A percentile compares a stretch with the other conserved stretches of the same genome.
Conservation (phyloP, 768 basidiomycete genomes). For the Amanita inopinata region DNA sequence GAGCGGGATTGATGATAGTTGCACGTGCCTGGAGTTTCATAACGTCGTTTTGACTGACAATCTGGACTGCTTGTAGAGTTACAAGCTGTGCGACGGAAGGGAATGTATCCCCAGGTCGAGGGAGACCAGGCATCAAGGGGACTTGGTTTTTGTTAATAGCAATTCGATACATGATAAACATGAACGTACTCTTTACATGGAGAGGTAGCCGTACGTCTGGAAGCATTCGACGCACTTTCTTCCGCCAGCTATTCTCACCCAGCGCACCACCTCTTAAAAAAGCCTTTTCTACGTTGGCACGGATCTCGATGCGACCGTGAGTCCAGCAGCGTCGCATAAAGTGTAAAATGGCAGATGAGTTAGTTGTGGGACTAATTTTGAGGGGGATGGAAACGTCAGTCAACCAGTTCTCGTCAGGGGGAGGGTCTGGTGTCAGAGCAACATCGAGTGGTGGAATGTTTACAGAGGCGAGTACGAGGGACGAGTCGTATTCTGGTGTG, state of each 20-base stretch:
- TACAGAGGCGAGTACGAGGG: constrained; percentile 36
- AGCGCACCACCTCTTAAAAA: constrained; percentile 42
- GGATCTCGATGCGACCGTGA: constrained; percentile 36
- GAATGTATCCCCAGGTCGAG: constrained; percentile 42
- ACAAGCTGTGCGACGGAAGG: constrained; percentile 52
- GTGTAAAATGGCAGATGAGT: constrained; percentile 34
- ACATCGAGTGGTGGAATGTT: constrained; percentile 40
- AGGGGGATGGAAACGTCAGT: constrained; percentile 42
- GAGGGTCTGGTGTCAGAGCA: constrained; percentile 44
- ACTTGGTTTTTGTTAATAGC: constrained; percentile 30
- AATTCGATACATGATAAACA: constrained; percentile 5
- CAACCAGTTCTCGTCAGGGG: constrained; percentile 47
- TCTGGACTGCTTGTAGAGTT: constrained; percentile 45
- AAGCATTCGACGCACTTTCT: constrained; percentile 27
- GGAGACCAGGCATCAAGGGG: constrained; percentile 56
- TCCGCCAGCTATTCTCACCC: constrained; percentile 38
- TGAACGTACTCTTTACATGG: constrained; percentile 41
- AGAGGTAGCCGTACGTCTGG: constrained; percentile 36
- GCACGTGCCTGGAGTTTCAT: constrained; percentile 43
- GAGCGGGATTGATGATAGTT: constrained; percentile 48
- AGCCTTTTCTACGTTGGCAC: constrained; percentile 31
- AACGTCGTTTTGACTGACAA: constrained; percentile 22
- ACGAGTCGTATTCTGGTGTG: constrained; percentile 30
- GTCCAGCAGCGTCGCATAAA: constrained; percentile 56
- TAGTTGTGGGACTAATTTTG: constrained; percentile 41